These are phyloP conservation scores for Euphorbia peplus DNA, from an alignment of 345 rosid genomes.

Conservation along the genomic window DNA sequence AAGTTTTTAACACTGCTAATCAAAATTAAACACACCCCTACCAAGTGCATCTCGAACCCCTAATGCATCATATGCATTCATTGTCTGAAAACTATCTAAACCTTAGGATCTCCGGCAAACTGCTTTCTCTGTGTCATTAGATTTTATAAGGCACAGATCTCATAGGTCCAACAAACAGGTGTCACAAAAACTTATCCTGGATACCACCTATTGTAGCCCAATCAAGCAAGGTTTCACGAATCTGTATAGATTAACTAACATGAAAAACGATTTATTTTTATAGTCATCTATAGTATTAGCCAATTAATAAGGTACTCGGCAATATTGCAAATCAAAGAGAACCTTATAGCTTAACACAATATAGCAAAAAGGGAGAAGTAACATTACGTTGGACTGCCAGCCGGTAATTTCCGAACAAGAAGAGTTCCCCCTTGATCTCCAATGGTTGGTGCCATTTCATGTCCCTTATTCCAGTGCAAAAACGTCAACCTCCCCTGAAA, in stretches of 20 bases:
- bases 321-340: neutral
- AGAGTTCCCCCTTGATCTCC: slow-evolving; percentile 68
- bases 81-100: neutral
- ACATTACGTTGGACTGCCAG: slow-evolving; percentile 55
- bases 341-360: neutral
- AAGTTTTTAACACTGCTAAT: neutral
- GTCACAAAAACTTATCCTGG: neutral
- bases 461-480: slow-evolving; percentile 66
- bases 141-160: neutral
- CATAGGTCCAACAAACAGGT: neutral
- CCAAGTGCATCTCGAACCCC: neutral
- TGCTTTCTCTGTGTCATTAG: neutral
- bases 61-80: neutral
- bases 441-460: slow-evolving; percentile 61
- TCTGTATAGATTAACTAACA: neutral
- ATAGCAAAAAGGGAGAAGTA: slow-evolving; percentile 13
- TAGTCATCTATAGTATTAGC: neutral
- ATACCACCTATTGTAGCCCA: neutral
- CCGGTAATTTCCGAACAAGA: slow-evolving; percentile 80
- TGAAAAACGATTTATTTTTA: slow-evolving; percentile 1
- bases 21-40: neutral
- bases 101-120: neutral
- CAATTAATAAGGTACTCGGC: slow-evolving; percentile 1
- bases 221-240: neutral
- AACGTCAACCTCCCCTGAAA: slow-evolving; percentile 76